Conservation (phyloP, 2,329 filamentous ascomycete species). For the Aspergillus sp. region DNA sequence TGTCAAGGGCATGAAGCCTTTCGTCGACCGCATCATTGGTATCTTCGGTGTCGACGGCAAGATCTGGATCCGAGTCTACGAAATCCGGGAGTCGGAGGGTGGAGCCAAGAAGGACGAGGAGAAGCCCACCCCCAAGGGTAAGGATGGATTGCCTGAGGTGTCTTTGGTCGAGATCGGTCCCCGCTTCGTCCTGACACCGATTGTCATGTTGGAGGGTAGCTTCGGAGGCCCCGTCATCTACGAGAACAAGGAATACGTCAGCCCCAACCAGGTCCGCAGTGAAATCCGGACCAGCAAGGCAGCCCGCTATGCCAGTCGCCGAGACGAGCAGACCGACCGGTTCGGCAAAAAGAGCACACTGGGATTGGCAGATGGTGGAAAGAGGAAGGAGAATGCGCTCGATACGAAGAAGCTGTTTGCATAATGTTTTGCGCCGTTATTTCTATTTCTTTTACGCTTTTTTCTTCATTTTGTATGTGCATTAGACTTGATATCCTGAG, state of each 20-base stretch:
- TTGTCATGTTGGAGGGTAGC: slow-evolving; percentile 89
- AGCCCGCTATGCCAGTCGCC: slow-evolving; percentile 68
- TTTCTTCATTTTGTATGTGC: slow-evolving; percentile 8
- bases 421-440: slow-evolving; percentile 22
- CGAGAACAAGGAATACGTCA: slow-evolving; percentile 96
- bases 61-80: slow-evolving; percentile 94
- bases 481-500: slow-evolving; percentile 29
- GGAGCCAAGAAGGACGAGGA: slow-evolving; percentile 46
- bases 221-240: slow-evolving; percentile 97
- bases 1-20: slow-evolving; percentile 87
- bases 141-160: slow-evolving; percentile 64
- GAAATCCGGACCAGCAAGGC: slow-evolving; percentile 76
- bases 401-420: slow-evolving; percentile 71
- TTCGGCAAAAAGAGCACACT: slow-evolving; percentile 71
- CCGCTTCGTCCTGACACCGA: slow-evolving; percentile 86
- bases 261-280: slow-evolving; percentile 85
- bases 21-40: slow-evolving; percentile 90
- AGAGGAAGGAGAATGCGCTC: slow-evolving; percentile 62
- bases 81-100: slow-evolving; percentile 79
- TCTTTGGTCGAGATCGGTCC: slow-evolving; percentile 90
- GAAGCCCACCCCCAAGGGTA: slow-evolving; percentile 37
- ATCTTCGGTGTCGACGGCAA: slow-evolving; percentile 89
- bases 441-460: slow-evolving; percentile 14
- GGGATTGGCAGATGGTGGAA: slow-evolving; percentile 63
- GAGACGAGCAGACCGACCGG: slow-evolving; percentile 68